Conservation (phyloP, 805 yeast genomes). For the Sungouiella blattae region DNA sequence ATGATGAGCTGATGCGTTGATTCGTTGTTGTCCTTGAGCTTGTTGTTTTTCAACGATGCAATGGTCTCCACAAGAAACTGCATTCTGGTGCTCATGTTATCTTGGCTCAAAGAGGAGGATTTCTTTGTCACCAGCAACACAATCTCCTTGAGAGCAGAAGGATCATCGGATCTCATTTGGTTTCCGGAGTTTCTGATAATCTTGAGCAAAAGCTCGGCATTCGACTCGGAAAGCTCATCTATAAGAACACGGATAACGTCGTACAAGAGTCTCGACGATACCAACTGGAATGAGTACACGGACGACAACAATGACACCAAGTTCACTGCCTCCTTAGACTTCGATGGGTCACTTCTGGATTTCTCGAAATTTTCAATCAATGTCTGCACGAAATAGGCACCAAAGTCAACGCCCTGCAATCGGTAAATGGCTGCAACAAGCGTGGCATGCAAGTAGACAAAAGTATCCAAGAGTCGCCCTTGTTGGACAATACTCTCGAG, state of each 20-base stretch:
- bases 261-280: conserved; percentile 71
- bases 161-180: conserved; percentile 87
- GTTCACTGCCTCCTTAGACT: conserved; percentile 55
- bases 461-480: conserved; percentile 70
- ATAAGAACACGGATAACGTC: conserved; percentile 63
- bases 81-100: conserved; percentile 54
- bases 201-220: conserved; percentile 74
- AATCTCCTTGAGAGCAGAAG: conserved; percentile 77
- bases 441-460: conserved; percentile 76
- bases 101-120: conserved; percentile 34
- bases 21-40: conserved; percentile 56
- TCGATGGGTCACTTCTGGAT: conserved; percentile 26
- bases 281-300: conserved; percentile 71
- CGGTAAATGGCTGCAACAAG: conserved; percentile 72
- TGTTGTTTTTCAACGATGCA: conserved; percentile 81
- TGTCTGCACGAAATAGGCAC: conserved; percentile 79
- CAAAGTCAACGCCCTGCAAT: conserved; percentile 81
- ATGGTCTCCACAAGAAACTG: conserved; percentile 83
- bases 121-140: conserved; percentile 51
- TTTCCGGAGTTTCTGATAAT: conserved; percentile 75
- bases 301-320: conserved; percentile 71
- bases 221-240: conserved; percentile 57
- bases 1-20: conserved; percentile 47
- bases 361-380: conserved; percentile 67
- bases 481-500: conserved; percentile 61